Evolutionary conservation across 768 basidiomycete species (phyloP).

Genomic region (Leccinum barrowsii): DNA sequence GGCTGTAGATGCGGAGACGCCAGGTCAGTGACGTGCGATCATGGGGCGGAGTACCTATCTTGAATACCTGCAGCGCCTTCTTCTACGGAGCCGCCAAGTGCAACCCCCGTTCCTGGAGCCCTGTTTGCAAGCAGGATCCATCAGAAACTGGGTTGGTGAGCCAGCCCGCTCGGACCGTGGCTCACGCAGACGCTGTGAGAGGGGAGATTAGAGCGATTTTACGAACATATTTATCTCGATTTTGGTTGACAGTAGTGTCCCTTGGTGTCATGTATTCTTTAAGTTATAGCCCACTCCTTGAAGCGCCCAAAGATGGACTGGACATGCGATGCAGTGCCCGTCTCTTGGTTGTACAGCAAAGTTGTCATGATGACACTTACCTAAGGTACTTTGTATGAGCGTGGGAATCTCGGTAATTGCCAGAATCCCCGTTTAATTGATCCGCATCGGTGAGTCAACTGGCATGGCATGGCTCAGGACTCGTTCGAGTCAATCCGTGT

Average conservation of each 20-base stretch:
- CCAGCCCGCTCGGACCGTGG: neutral
- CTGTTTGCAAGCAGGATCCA: slow-evolving; percentile 9
- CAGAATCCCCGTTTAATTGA: neutral
- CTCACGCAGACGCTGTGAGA: no score
- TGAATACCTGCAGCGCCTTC: neutral
- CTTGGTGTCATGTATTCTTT: neutral
- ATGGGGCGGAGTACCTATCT: neutral
- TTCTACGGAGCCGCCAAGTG: neutral
- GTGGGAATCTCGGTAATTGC: neutral
- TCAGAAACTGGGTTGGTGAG: slow-evolving; percentile 5
- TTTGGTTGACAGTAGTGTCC: neutral
- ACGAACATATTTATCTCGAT: neutral
- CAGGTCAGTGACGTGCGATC: slow-evolving; percentile 6
- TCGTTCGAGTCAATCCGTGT: neutral
- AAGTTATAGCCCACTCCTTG: neutral
- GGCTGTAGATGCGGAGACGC: neutral
- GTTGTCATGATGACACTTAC: neutral
- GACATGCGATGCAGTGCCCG: neutral
- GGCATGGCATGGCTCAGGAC: neutral
- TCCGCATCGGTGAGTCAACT: neutral
- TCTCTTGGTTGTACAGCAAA: neutral
- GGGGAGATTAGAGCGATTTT: neutral
- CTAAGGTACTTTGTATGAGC: neutral
- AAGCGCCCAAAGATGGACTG: neutral
- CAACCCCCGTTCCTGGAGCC: slow-evolving; percentile 2